Percentiles rank a stretch among this genome's conserved stretches.
Conservation (phyloP, 768 basidiomycete species). For the Lentinula sp. region DNA sequence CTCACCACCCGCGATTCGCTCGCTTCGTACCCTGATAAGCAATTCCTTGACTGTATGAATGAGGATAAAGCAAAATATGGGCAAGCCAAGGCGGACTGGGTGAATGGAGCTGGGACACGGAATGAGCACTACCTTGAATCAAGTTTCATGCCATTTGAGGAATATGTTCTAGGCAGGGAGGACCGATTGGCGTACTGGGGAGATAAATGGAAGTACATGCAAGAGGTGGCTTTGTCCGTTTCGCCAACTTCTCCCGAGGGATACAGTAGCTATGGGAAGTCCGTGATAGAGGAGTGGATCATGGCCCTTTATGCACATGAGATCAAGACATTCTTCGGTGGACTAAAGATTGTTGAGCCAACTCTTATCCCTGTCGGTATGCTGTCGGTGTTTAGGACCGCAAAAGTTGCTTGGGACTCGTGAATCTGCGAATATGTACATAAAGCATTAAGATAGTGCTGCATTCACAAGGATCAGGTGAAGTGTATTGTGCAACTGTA, state of each 20-base stretch:
- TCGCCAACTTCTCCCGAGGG: neutral
- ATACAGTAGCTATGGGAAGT: neutral
- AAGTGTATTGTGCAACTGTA: no score
- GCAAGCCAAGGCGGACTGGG: neutral
- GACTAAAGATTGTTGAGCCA: conserved; percentile 14
- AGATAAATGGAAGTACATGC: neutral
- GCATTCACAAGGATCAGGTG: no score
- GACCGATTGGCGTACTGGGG: conserved; percentile 2
- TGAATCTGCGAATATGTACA: neutral
- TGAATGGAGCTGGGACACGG: neutral
- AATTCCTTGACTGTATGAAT: conserved; percentile 9
- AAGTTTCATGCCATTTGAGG: conserved; percentile 5
- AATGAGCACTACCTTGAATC: neutral
- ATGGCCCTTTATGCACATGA: conserved; percentile 14
- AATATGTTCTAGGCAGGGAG: conserved; percentile 9
- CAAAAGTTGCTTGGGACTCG: neutral
- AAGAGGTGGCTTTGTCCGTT: neutral
- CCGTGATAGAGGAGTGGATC: conserved; percentile 11
- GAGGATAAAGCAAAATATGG: conserved; percentile 7
- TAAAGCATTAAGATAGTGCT: no score
- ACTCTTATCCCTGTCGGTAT: conserved; percentile 18
- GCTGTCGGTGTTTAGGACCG: neutral
- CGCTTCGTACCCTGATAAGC: conserved; percentile 1
- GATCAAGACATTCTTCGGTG: conserved; percentile 15
- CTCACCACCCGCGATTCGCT: conserved; percentile 17